A percentile compares a stretch with the other conserved stretches of the same genome.
Evolutionary conservation across 1,139 yeast species (phyloP).

Genomic region (Zygoascus sp.): DNA sequence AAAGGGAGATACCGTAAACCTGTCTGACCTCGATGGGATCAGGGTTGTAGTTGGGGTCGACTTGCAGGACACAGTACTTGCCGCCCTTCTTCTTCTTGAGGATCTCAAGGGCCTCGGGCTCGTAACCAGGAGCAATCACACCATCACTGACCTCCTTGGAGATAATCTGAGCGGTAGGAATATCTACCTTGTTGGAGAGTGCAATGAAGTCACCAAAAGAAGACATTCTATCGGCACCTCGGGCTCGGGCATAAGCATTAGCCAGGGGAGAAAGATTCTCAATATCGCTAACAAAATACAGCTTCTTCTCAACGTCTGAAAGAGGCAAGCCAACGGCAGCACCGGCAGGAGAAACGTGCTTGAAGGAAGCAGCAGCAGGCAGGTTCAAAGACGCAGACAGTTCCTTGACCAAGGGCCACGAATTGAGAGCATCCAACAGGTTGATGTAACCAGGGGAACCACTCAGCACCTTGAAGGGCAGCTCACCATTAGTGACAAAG

Average conservation of each 20-base stretch:
- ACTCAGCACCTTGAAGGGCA: conserved; percentile 88
- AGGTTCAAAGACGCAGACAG: conserved; percentile 87
- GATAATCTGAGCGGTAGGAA: conserved; percentile 94
- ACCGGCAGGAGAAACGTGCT: conserved; percentile 99
- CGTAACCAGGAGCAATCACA: conserved; percentile 96
- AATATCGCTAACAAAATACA: conserved; percentile 91
- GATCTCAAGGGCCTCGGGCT: conserved; percentile 84
- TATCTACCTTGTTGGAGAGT: conserved; percentile 89
- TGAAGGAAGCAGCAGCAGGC: conserved; percentile 98
- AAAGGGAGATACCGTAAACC: conserved; percentile 91
- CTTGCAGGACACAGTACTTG: conserved; percentile 91
- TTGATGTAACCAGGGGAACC: conserved; percentile 98
- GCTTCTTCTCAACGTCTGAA: conserved; percentile 84
- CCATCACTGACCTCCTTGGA: conserved; percentile 98
- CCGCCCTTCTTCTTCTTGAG: conserved; percentile 93
- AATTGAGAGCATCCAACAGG: conserved; percentile 89
- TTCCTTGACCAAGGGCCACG: conserved; percentile 98
- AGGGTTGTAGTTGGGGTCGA: conserved; percentile 91
- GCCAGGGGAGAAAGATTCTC: conserved; percentile 95
- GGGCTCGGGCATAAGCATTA: conserved; percentile 96
- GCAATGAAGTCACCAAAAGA: conserved; percentile 99
- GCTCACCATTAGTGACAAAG: conserved; percentile 73
- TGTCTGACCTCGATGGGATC: conserved; percentile 81
- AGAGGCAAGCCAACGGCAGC: conserved; percentile 95
- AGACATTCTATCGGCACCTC: conserved; percentile 99